Evolutionary conservation across 2,329 filamentous ascomycete species (phyloP), one percentile per base, ranked within the genome.

Genomic region (Arthrinium phaeospermum): DNA sequence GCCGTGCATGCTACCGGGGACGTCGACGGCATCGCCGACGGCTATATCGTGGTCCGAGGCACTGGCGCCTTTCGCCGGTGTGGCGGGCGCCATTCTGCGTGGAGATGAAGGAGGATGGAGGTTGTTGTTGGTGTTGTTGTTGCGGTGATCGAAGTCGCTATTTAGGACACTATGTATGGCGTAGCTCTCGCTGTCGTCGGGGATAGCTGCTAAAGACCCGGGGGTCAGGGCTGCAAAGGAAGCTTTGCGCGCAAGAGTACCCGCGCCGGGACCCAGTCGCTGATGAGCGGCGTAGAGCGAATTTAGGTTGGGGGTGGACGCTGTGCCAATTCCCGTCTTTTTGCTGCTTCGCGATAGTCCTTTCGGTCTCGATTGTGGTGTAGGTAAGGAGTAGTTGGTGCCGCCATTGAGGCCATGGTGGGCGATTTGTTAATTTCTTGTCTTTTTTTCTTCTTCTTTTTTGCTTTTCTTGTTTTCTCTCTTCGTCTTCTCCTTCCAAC

Each of bases 1-100:
- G 68, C 96, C 96, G 76, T 92, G 87, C 95, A 99, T 98, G 81
- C 92, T 94, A 57, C 96, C 96, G 1, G 96, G 95, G 67, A 98
- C 96, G 77, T 98, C 95, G 74, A 98, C 96, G 46, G 87, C 82
- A 80, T 98, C 96, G 76, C 96, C 96, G 53, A 96, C 87, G 75
- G 91, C 88, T 64, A 64, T 13, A 73, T 97, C 82, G 74, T 85
- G 80, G 70, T 88, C 87, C 75, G 80, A 85, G 76, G 85, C 83
- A 72, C 81, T 81, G 73, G 79, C 70, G 79, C 83, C 82, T 72
- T 87, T 85, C 71, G 85, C 85, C 37, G 90, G 89, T 0, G 89
- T 91, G 70, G 85, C 80, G 45, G 87, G 89, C 69, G 85, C 83
- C 86, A 90, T 90, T 71, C 81, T 86, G 79, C 74, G 77, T 72